Conservation (phyloP, 176 grass and related monocot genomes). For the Sorghum bicolor region DNA sequence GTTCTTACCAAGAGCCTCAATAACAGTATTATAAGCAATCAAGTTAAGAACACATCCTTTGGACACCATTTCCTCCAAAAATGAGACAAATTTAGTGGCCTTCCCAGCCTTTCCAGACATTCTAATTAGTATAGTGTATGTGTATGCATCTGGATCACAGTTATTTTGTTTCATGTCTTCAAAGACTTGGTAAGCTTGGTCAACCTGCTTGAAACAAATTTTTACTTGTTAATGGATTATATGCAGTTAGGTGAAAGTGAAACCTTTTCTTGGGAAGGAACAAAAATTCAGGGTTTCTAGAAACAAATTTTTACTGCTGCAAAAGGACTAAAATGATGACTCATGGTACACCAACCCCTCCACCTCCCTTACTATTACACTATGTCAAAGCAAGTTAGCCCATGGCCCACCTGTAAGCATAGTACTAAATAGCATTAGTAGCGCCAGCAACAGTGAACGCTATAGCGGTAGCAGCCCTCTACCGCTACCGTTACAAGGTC, state of each 20-base stretch:
- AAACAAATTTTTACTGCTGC: slow-evolving; percentile 4
- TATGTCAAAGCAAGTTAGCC: not conserved
- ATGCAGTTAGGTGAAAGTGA: not conserved
- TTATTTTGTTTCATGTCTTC: slow-evolving; percentile 91
- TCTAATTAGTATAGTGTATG: slow-evolving; percentile 92
- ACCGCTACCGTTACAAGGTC: not conserved
- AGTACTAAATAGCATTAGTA: not conserved
- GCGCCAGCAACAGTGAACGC: not conserved
- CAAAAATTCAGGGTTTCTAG: not conserved
- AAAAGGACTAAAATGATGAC: not conserved
- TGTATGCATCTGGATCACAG: slow-evolving; percentile 78
- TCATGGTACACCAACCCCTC: not conserved
- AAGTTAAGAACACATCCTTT: slow-evolving; percentile 63
- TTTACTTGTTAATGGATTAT: not conserved
- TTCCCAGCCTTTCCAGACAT: slow-evolving; percentile 78
- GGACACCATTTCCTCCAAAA: slow-evolving; percentile 85
- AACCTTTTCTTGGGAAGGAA: not conserved
- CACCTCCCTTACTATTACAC: not conserved
- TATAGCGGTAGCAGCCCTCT: too few species aligned
- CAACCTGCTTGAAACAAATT: slow-evolving; percentile 55
- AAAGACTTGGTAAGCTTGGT: slow-evolving; percentile 83
- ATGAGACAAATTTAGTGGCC: slow-evolving; percentile 55
- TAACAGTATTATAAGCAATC: slow-evolving; percentile 85
- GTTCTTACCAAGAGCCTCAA: slow-evolving; percentile 90
- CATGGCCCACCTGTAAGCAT: not conserved